Evolutionary conservation across 2,329 filamentous ascomycete genomes (phyloP).

Genomic region (Trichoderma semiorbis): DNA sequence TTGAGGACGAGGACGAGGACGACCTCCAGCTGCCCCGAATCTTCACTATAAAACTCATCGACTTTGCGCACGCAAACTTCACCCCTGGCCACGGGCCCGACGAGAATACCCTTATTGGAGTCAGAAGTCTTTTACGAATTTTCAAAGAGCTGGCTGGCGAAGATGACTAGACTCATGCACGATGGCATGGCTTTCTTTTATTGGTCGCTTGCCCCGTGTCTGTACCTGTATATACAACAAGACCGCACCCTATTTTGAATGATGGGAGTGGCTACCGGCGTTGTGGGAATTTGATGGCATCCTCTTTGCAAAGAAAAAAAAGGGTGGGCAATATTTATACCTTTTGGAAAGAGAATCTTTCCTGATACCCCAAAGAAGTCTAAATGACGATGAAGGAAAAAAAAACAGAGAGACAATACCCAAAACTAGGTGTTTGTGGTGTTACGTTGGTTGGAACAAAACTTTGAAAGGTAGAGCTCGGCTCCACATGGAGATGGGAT

Average conservation of each 20-base stretch:
- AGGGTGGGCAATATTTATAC: neutral
- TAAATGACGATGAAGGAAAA: neutral
- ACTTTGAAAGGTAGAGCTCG: neutral
- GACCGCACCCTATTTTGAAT: neutral
- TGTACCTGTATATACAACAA: neutral
- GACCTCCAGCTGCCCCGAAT: slow-evolving; percentile 58
- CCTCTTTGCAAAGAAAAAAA: neutral
- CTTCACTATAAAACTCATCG: slow-evolving; percentile 82
- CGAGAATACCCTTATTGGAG: slow-evolving; percentile 73
- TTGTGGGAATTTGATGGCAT: neutral
- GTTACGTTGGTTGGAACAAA: neutral
- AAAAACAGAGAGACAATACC: neutral
- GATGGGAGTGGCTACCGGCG: neutral
- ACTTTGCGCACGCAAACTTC: slow-evolving; percentile 92
- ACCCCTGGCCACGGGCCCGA: slow-evolving; percentile 79
- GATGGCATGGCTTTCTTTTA: slow-evolving; percentile 9
- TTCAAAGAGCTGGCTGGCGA: slow-evolving; percentile 59
- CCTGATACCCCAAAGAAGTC: slow-evolving; percentile 10
- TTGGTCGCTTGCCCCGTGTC: neutral
- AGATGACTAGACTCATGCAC: slow-evolving; percentile 20
- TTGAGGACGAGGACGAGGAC: slow-evolving; percentile 43
- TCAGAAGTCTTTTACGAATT: slow-evolving; percentile 67
- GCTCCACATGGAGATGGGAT: slow-evolving; percentile 13
- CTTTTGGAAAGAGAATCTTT: neutral
- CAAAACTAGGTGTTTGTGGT: slow-evolving; percentile 8